Base-by-base conservation (phyloP, 805 yeast species). In the Starmerella apicola region DNA sequence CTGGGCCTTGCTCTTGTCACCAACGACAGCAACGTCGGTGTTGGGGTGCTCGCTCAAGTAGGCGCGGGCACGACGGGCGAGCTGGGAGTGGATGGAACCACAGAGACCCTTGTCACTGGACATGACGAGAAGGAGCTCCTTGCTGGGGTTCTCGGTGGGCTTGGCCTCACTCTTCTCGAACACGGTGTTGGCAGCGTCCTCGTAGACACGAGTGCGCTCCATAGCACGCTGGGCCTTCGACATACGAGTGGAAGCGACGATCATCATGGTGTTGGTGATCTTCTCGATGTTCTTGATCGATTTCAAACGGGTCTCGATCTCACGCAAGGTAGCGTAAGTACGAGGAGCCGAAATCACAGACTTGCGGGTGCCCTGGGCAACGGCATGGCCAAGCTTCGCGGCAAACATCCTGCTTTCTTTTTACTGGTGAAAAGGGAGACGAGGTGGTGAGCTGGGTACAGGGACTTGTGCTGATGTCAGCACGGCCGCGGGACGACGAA, bases 181-280 rank as follows among this genome's bases (percentile, higher is more conserved):
- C 55, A 91, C 83, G 60, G 80, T 84, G 47, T 69, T 54, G 59
- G 85, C 94, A 44, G 86, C 77, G 55, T 72, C 71, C 60, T 78
- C 78, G 72, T 82, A 88, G 46, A 74, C 79, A 64, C 94, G 78
- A 37, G 96, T 80, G 37, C 82, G 74, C 53, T 71, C 68, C 85
- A 85, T 88, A 46, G 96, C 94, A 65, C 79, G 81, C 68, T 85
- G 95, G 47, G 98, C 98, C 68, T 82, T 85, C 62, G 76, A 72
- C 64, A 91, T 76, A 70, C 95, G 81, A 55, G 98, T 91, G 31
- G 97, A 88, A 31, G 98, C 98, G 58, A 91, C 98, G 67, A 91
- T 80, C 74, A 86, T 91, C 97, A 91, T 91, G 66, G 98, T 91
- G 70, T 91, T 91, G 69, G 98, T 91, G 70, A 91, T 91, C 73